Conservation (phyloP, 2,329 filamentous ascomycete species). For the Periglandula ipomoeae region DNA sequence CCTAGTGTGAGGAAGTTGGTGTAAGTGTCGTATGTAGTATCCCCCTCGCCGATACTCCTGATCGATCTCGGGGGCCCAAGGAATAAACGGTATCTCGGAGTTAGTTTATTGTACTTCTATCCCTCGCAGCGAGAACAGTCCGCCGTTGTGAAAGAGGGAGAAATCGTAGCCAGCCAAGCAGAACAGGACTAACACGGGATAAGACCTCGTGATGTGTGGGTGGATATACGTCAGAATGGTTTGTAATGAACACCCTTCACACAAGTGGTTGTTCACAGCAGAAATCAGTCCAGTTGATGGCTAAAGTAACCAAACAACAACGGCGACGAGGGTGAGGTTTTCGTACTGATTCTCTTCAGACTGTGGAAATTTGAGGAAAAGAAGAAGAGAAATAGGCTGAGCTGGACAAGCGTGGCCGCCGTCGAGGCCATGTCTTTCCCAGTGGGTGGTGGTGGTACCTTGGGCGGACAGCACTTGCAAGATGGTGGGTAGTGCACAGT, state of each 20-base stretch:
- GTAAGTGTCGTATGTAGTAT: neutral
- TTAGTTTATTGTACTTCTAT: too few species aligned
- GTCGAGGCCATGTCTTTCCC: too few species aligned
- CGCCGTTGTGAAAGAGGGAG: neutral
- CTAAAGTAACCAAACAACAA: neutral
- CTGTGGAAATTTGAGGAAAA: neutral
- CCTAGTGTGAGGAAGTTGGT: neutral
- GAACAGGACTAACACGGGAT: neutral
- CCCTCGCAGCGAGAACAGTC: neutral
- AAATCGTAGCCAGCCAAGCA: neutral
- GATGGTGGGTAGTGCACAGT: neutral
- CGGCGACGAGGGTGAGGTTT: neutral
- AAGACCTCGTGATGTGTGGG: slow-evolving; percentile 2
- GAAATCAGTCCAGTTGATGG: too few species aligned
- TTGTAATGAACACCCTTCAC: neutral
- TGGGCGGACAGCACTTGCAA: neutral
- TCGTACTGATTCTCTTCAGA: neutral
- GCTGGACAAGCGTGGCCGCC: too few species aligned
- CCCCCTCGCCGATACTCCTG: neutral
- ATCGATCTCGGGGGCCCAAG: neutral
- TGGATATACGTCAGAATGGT: slow-evolving; percentile 3
- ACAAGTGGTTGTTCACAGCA: neutral
- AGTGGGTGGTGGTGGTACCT: neutral
- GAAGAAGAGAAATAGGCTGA: neutral
- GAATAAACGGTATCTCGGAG: too few species aligned